A percentile compares a stretch with the other conserved stretches of the same genome.
phyloP scores from a whole-genome alignment of 345 rosid species.

The Pugionium cornutum region DNA sequence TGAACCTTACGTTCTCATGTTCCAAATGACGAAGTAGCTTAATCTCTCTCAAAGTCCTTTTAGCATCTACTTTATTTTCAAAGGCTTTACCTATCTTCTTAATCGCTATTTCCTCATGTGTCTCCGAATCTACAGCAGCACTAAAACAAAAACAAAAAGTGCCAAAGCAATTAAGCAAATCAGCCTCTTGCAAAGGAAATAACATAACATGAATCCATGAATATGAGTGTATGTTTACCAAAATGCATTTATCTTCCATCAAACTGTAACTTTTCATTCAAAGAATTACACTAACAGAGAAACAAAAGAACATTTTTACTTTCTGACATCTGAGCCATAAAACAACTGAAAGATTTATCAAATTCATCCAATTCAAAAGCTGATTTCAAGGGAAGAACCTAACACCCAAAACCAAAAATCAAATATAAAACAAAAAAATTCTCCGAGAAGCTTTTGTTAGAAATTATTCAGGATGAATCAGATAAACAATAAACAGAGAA shows the following conservation, averaged over 20 bases:
- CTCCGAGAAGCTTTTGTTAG: neutral
- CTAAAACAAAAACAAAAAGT: constrained; percentile 31
- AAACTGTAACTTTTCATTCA: constrained; percentile 2
- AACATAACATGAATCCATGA: neutral
- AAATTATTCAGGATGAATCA: neutral
- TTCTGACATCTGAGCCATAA: too few species aligned
- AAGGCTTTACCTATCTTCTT: constrained; percentile 65
- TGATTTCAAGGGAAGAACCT: neutral
- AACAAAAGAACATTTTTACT: neutral
- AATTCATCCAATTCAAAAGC: neutral
- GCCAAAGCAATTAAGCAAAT: neutral
- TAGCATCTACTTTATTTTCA: constrained; percentile 58
- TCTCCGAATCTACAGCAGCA: constrained; percentile 58
- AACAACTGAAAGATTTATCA: neutral
- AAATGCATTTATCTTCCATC: neutral
- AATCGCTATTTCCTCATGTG: constrained; percentile 55
- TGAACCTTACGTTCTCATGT: constrained; percentile 40
- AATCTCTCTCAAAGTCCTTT: constrained; percentile 56
- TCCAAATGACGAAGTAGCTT: constrained; percentile 63
- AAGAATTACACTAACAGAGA: neutral
- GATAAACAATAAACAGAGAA: neutral
- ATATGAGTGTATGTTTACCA: neutral
- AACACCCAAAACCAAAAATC: too few species aligned
- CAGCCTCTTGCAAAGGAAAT: neutral
- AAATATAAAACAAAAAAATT: neutral